Evolutionary conservation across 371 early-diverging fungal genomes (phyloP).

Genomic region (Lichtheimia corymbifera): DNA sequence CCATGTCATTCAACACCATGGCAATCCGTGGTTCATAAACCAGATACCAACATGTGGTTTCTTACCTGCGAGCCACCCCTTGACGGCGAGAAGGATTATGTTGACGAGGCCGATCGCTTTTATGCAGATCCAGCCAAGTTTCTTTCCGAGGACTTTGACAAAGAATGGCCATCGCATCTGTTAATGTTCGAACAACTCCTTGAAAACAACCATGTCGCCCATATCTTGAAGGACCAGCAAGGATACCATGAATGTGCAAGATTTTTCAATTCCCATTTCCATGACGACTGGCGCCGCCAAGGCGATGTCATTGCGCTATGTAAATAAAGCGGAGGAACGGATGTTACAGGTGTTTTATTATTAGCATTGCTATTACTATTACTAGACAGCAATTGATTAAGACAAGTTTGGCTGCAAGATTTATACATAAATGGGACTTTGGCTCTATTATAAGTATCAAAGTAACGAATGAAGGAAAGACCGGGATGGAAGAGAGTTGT

Average conservation of each 20-base stretch:
- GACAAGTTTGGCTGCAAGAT: slow-evolving; percentile 19
- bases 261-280: slow-evolving; percentile 90
- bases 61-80: slow-evolving; percentile 92
- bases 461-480: slow-evolving; percentile 9
- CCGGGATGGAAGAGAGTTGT: slow-evolving; percentile 16
- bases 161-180: slow-evolving; percentile 58
- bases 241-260: slow-evolving; percentile 62
- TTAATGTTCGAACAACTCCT: slow-evolving; percentile 69
- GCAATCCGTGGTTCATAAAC: slow-evolving; percentile 71
- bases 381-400: slow-evolving; percentile 4
- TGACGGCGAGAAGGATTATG: slow-evolving; percentile 35
- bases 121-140: slow-evolving; percentile 69
- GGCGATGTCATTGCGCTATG: slow-evolving; percentile 85
- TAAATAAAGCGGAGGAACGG: neutral
- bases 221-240: slow-evolving; percentile 9
- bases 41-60: slow-evolving; percentile 67
- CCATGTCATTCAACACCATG: slow-evolving; percentile 97
- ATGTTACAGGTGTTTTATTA: neutral
- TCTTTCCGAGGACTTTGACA: slow-evolving; percentile 27
- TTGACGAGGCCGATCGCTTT: slow-evolving; percentile 85
- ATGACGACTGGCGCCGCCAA: slow-evolving; percentile 74
- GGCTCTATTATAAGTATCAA: neutral
- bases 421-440: slow-evolving; percentile 9
- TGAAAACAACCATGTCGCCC: slow-evolving; percentile 1
- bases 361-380: neutral